phyloP scores from a whole-genome alignment of 495 filamentous ascomycete genomes.

The Tuber borchii region DNA sequence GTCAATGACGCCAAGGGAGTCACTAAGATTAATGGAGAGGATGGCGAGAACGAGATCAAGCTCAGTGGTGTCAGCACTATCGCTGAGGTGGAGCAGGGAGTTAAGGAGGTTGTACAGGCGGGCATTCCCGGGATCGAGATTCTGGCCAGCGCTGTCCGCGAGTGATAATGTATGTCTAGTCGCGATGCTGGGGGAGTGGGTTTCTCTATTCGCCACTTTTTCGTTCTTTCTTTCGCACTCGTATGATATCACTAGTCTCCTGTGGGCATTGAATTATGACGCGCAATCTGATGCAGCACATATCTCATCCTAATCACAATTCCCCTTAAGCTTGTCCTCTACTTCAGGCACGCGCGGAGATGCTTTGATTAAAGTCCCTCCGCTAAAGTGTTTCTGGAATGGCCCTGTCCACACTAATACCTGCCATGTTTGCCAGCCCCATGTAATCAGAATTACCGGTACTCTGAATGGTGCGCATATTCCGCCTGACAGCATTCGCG shows the following conservation, averaged over 20 bases:
- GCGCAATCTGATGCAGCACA: too few species aligned
- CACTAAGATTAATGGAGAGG: background rate
- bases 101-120: background rate
- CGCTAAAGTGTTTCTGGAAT: too few species aligned
- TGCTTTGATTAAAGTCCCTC: too few species aligned
- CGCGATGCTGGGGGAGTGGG: background rate
- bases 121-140: background rate
- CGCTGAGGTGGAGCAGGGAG: background rate
- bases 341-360: too few species aligned
- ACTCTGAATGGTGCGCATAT: too few species aligned
- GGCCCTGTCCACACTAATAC: too few species aligned
- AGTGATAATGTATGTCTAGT: background rate
- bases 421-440: too few species aligned
- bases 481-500: too few species aligned
- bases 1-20: conserved; percentile 2
- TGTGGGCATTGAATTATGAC: too few species aligned
- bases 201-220: background rate
- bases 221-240: background rate
- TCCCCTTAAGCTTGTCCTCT: too few species aligned
- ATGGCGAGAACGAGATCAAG: background rate
- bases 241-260: background rate
- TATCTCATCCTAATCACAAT: too few species aligned
- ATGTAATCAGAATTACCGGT: too few species aligned
- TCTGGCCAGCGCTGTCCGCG: background rate
- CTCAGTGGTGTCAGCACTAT: background rate